phyloP scores from a whole-genome alignment of 768 basidiomycete species.

The Amanita thiersii region DNA sequence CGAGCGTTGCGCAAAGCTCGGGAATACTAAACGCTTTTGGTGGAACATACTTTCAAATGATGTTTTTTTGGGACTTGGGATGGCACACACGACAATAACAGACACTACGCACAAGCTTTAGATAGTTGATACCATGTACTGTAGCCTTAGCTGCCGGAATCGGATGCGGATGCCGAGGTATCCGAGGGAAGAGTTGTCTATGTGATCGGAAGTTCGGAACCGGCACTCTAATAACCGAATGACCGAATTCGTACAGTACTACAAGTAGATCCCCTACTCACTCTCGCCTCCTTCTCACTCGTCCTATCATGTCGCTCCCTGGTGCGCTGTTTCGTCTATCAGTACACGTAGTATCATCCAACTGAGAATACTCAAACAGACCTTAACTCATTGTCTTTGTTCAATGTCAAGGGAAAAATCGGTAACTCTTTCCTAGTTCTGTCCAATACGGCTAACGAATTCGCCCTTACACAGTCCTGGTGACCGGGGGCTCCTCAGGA shows the following conservation, averaged over 20 bases:
- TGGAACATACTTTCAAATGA: too few relatives aligned
- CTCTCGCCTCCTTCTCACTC: too few relatives aligned
- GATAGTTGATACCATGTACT: too few relatives aligned
- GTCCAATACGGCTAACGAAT: neutral
- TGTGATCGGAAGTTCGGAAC: slow-evolving; percentile 6
- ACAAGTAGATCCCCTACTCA: too few relatives aligned
- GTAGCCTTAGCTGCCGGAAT: too few relatives aligned
- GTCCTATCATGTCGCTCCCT: slow-evolving; percentile 17
- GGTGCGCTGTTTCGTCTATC: slow-evolving; percentile 11
- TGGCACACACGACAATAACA: too few relatives aligned
- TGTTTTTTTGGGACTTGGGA: too few relatives aligned
- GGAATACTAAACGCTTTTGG: too few relatives aligned
- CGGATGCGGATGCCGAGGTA: slow-evolving; percentile 15
- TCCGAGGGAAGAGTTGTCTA: slow-evolving; percentile 13
- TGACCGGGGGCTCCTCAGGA: slow-evolving; percentile 80
- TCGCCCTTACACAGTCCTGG: slow-evolving; percentile 40
- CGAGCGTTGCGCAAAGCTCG: slow-evolving; percentile 21
- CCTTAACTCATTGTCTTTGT: slow-evolving; percentile 45
- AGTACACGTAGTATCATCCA: neutral
- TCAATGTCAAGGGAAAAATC: slow-evolving; percentile 63
- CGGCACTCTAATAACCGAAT: neutral
- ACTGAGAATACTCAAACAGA: slow-evolving; percentile 24
- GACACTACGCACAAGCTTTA: too few relatives aligned
- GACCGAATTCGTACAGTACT: neutral
- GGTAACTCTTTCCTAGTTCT: slow-evolving; percentile 27